A percentile compares a stretch with the other conserved stretches of the same genome.
Evolutionary conservation across 176 grass and related monocot genomes (phyloP).

Genomic region (Coix lacrymajobi): DNA sequence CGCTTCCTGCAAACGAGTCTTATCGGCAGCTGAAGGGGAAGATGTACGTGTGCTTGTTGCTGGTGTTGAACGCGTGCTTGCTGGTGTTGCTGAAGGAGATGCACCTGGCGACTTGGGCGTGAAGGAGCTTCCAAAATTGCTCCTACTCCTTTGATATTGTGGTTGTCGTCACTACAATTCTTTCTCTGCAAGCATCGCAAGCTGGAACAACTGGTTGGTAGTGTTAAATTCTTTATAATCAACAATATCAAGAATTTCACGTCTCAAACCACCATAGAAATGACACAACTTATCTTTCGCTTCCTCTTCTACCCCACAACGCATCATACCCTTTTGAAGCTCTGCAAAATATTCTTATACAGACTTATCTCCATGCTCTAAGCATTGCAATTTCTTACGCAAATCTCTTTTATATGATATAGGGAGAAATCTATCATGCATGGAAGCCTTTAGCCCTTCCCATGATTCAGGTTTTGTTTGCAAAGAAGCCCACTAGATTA

Average conservation of each 20-base stretch:
- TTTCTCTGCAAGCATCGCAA: not conserved
- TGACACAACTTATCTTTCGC: not conserved
- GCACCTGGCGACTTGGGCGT: not conserved
- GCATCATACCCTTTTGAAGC: not conserved
- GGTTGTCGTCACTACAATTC: not conserved
- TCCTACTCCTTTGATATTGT: not conserved
- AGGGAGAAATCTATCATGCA: not conserved
- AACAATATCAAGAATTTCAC: not conserved
- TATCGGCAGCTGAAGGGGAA: too few species aligned
- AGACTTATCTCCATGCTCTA: not conserved
- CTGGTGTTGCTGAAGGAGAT: too few species aligned
- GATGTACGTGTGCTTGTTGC: too few species aligned
- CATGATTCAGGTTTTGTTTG: not conserved
- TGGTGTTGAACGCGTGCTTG: too few species aligned
- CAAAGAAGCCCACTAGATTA: not conserved
- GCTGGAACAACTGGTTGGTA: not conserved
- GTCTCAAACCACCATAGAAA: not conserved
- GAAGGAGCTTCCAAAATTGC: not conserved
- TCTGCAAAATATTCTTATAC: not conserved
- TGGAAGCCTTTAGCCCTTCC: accelerated
- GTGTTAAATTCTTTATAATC: not conserved
- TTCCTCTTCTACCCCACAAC: not conserved
- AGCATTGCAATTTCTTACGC: not conserved
- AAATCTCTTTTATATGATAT: not conserved
- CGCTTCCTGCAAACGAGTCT: too few species aligned